phyloP scores from a whole-genome alignment of 1,139 yeast species.

The Yarrowia galli region DNA sequence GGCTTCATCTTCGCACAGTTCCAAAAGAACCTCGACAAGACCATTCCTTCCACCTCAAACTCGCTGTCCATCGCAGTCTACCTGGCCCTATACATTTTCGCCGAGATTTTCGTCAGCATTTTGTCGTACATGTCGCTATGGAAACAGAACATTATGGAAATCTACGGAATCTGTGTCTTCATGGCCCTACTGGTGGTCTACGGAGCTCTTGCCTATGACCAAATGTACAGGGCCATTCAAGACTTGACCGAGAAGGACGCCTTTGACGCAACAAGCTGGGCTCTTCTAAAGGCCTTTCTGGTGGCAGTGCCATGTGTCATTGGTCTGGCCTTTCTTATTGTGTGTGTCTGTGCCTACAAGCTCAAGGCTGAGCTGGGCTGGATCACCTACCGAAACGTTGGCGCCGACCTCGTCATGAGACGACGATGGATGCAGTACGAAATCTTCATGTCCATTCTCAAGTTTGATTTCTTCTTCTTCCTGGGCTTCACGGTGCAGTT shows the following conservation, averaged over 20 bases:
- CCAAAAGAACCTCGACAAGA: slow-evolving; percentile 44
- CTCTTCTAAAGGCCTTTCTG: slow-evolving; percentile 51
- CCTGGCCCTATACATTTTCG: slow-evolving; percentile 58
- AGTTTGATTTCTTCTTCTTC: slow-evolving; percentile 60
- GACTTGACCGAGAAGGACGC: slow-evolving; percentile 48
- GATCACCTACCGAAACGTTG: slow-evolving; percentile 60
- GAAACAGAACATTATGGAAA: slow-evolving; percentile 55
- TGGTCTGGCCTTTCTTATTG: slow-evolving; percentile 54
- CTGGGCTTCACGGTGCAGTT: slow-evolving; percentile 64
- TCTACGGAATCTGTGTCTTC: slow-evolving; percentile 56
- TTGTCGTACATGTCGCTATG: slow-evolving; percentile 57
- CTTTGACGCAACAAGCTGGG: slow-evolving; percentile 49
- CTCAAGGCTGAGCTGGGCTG: slow-evolving; percentile 59
- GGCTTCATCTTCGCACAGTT: slow-evolving; percentile 49
- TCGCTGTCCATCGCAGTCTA: slow-evolving; percentile 51
- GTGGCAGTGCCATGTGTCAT: slow-evolving; percentile 59
- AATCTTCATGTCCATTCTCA: slow-evolving; percentile 52
- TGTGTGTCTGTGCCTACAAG: slow-evolving; percentile 51
- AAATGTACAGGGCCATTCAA: slow-evolving; percentile 51
- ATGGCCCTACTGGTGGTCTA: slow-evolving; percentile 60
- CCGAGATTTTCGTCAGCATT: slow-evolving; percentile 54
- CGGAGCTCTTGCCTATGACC: slow-evolving; percentile 60
- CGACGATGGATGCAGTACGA: slow-evolving; percentile 56
- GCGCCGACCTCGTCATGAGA: slow-evolving; percentile 58
- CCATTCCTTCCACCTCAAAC: slow-evolving; percentile 44